phyloP scores from a whole-genome alignment of 108 stramenopile genomes.

The Cyclotella choctawhatcheeana region DNA sequence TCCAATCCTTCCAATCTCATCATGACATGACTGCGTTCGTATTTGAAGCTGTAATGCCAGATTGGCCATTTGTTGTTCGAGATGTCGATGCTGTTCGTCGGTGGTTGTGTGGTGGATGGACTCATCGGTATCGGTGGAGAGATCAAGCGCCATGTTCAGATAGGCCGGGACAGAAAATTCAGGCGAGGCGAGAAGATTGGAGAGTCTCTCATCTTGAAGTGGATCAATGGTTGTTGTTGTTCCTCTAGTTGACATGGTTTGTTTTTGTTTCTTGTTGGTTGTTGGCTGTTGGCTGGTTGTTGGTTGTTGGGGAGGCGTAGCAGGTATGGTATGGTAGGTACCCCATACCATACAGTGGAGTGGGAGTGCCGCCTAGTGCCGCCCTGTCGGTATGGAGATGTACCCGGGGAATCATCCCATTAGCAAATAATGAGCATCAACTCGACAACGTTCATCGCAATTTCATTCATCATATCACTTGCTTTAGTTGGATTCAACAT shows the following conservation, averaged over 20 bases:
- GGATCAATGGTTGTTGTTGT: neutral
- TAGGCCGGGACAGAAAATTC: slow-evolving; percentile 77
- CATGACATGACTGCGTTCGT: slow-evolving; percentile 81
- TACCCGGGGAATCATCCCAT: too few relatives aligned
- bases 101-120: neutral
- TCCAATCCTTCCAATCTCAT: slow-evolving; percentile 85
- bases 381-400: too few relatives aligned
- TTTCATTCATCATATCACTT: slow-evolving; percentile 1
- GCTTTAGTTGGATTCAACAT: neutral
- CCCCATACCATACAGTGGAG: neutral
- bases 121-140: neutral
- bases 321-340: neutral
- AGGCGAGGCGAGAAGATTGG: slow-evolving; percentile 53
- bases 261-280: neutral
- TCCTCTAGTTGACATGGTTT: neutral
- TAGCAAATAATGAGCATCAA: slow-evolving; percentile 1
- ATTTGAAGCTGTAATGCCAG: slow-evolving; percentile 83
- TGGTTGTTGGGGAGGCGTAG: too few relatives aligned
- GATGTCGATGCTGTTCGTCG: slow-evolving; percentile 25
- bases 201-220: slow-evolving; percentile 56
- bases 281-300: too few relatives aligned
- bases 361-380: too few relatives aligned
- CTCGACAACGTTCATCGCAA: neutral
- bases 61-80: slow-evolving; percentile 79
- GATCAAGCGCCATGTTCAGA: slow-evolving; percentile 70